Evolutionary conservation across 495 filamentous ascomycete species (phyloP).

Genomic region (Friedmanniomyces endolithicus): DNA sequence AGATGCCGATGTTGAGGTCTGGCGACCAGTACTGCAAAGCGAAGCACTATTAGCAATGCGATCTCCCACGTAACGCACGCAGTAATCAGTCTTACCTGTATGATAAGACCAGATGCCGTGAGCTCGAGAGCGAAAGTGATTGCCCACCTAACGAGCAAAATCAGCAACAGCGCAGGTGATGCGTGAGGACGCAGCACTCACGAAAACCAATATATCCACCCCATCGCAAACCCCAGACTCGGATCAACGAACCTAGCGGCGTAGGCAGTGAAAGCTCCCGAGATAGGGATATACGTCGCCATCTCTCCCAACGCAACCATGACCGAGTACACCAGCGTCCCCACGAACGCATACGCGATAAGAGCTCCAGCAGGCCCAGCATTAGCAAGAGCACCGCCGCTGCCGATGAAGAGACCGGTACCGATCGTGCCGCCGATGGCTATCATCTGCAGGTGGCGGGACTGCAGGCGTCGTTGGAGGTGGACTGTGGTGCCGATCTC

Average conservation of each 20-base stretch:
- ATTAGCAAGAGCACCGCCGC: conserved; percentile 22
- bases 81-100: no score
- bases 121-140: conserved; percentile 20
- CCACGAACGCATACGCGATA: conserved; percentile 40
- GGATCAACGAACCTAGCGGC: conserved; percentile 46
- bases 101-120: conserved; percentile 36
- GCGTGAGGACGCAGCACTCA: conserved; percentile 1
- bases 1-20: conserved; percentile 28
- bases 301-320: conserved; percentile 60
- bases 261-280: conserved; percentile 25
- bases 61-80: no score
- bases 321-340: conserved; percentile 41
- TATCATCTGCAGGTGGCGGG: conserved; percentile 32
- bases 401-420: conserved; percentile 30
- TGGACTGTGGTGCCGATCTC: conserved; percentile 10
- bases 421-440: conserved; percentile 31
- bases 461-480: conserved; percentile 22
- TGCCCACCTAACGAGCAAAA: conserved; percentile 8
- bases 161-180: not conserved
- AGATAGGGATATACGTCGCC: conserved; percentile 57
- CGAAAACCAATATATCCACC: conserved; percentile 25
- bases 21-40: conserved; percentile 37
- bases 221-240: conserved; percentile 51
- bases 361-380: conserved; percentile 32
- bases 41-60: no score